A percentile compares a stretch with the other conserved stretches of the same genome.
phyloP scores from a whole-genome alignment of 495 filamentous ascomycete species.

The Ramalina peruviana region DNA sequence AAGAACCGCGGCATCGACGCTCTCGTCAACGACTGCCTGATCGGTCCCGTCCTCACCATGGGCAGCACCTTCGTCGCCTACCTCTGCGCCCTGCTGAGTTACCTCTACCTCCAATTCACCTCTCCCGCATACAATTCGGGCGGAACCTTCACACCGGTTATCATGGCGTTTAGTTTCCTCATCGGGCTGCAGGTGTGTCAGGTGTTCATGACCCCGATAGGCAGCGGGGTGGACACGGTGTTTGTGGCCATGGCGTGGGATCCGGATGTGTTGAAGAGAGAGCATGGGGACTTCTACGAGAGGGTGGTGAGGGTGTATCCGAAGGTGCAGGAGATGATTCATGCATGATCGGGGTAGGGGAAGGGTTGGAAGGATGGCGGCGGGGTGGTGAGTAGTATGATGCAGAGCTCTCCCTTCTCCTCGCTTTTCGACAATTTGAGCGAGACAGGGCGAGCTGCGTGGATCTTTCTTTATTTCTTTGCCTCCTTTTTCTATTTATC shows the following conservation, averaged over 20 bases:
- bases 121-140: conserved; percentile 59
- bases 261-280: conserved; percentile 66
- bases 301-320: conserved; percentile 70
- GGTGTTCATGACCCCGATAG: conserved; percentile 69
- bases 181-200: conserved; percentile 79
- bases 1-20: conserved; percentile 83
- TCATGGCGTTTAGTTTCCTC: conserved; percentile 72
- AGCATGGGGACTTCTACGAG: conserved; percentile 69
- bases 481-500: no score
- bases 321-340: conserved; percentile 60
- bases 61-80: conserved; percentile 74
- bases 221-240: conserved; percentile 54
- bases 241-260: conserved; percentile 86
- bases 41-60: conserved; percentile 81
- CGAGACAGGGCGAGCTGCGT: no score
- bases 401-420: no score
- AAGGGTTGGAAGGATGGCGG: no score
- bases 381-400: no score
- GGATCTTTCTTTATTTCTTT: no score
- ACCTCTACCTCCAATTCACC: conserved; percentile 72
- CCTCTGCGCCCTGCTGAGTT: conserved; percentile 65
- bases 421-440: no score
- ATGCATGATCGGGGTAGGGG: conserved; percentile 26
- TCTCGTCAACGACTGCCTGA: conserved; percentile 77
- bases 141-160: conserved; percentile 57